phyloP scores from a whole-genome alignment of 2,329 filamentous ascomycete genomes.

The Colletotrichum costaricense region DNA sequence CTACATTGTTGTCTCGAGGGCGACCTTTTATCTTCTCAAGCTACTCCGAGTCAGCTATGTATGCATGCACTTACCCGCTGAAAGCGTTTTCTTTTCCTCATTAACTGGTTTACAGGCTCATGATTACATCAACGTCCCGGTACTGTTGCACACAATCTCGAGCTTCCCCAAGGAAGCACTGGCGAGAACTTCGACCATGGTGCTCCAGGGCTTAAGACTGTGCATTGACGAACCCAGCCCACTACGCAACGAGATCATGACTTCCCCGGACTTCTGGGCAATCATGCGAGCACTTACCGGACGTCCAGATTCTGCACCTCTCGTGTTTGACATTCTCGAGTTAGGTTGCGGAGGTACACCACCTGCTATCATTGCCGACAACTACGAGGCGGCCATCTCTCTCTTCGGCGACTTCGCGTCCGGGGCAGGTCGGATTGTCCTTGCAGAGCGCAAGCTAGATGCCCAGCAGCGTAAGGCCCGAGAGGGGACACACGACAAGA shows the following conservation, averaged over 20 bases:
- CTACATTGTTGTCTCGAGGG: conserved; percentile 83
- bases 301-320: conserved; percentile 75
- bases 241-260: conserved; percentile 91
- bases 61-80: conserved; percentile 49
- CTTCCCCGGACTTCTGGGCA: conserved; percentile 97
- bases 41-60: conserved; percentile 88
- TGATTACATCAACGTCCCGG: conserved; percentile 90
- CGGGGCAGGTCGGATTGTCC: conserved; percentile 78
- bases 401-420: conserved; percentile 92
- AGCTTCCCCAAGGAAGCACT: conserved; percentile 84
- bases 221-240: conserved; percentile 84
- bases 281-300: conserved; percentile 82
- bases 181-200: conserved; percentile 78
- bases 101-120: conserved; percentile 69
- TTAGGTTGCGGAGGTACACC: conserved; percentile 79
- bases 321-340: conserved; percentile 90
- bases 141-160: conserved; percentile 91
- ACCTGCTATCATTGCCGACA: conserved; percentile 90
- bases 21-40: conserved; percentile 87
- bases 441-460: conserved; percentile 77
- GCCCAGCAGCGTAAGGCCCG: conserved; percentile 48
- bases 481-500: conserved; percentile 62
- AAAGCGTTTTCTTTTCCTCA: conserved; percentile 25
- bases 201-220: conserved; percentile 81
- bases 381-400: conserved; percentile 88